Evolutionary conservation across 345 rosid species (phyloP).

Genomic region (Moricandia arvensis): DNA sequence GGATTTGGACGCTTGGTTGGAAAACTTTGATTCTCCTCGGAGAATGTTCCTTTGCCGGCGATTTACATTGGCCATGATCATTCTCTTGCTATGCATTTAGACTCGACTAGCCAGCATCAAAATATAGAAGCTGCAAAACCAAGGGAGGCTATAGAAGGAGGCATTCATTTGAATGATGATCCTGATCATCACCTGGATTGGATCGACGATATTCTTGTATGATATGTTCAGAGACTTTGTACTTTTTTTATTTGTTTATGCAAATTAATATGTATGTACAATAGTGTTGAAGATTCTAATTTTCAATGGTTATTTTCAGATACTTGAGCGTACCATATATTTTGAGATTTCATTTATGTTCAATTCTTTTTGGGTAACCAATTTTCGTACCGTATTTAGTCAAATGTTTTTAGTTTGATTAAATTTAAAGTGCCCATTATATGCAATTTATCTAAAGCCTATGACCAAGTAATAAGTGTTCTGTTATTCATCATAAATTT

Average conservation of each 20-base stretch:
- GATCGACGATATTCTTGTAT: neutral
- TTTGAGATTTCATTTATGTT: neutral
- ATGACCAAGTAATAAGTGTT: neutral
- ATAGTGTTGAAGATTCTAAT: neutral
- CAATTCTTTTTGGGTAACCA: neutral
- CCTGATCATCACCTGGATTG: neutral
- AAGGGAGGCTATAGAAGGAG: neutral
- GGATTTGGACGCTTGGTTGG: neutral
- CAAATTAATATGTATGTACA: neutral
- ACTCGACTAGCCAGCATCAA: slow-evolving; percentile 1
- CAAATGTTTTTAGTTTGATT: neutral
- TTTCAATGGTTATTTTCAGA: neutral
- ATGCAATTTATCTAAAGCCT: neutral
- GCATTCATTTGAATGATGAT: neutral
- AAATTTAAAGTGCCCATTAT: neutral
- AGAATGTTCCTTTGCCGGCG: neutral
- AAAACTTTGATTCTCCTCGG: neutral
- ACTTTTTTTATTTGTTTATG: too few species aligned
- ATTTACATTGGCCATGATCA: neutral
- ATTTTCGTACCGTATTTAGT: neutral
- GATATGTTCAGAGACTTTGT: neutral
- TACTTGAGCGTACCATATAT: neutral
- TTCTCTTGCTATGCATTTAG: neutral
- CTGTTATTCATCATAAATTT: neutral
- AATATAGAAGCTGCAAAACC: neutral